phyloP scores from a whole-genome alignment of 768 basidiomycete genomes.

The Pisolithus marmoratus region DNA sequence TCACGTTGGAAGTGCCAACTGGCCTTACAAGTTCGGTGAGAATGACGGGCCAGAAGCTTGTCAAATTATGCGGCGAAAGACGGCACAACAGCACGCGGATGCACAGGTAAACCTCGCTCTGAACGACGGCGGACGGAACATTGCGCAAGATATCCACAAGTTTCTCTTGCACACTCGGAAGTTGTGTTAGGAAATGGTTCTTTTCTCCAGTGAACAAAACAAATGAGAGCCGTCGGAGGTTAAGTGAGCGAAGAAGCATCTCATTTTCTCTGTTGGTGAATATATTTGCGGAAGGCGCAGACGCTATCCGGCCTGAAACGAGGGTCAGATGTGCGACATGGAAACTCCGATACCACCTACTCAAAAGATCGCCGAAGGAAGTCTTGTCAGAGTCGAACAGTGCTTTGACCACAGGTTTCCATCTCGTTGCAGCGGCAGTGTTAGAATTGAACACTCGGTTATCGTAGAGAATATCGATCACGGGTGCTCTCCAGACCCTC shows the following conservation, averaged over 20 bases:
- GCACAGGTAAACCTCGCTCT: slow-evolving; percentile 93
- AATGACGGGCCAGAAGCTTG: slow-evolving; percentile 95
- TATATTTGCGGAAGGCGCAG: slow-evolving; percentile 89
- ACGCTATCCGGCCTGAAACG: slow-evolving; percentile 63
- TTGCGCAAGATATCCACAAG: slow-evolving; percentile 88
- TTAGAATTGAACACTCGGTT: slow-evolving; percentile 79
- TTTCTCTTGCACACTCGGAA: slow-evolving; percentile 95
- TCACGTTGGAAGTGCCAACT: not conserved
- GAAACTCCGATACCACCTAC: slow-evolving; percentile 41
- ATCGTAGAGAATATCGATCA: slow-evolving; percentile 81
- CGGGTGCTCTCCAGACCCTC: slow-evolving; percentile 80
- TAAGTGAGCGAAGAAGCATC: slow-evolving; percentile 79
- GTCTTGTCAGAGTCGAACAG: slow-evolving; percentile 85
- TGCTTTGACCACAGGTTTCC: slow-evolving; percentile 74
- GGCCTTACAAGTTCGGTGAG: slow-evolving; percentile 78
- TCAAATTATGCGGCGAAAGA: slow-evolving; percentile 83
- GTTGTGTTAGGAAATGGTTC: slow-evolving; percentile 83
- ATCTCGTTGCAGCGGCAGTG: slow-evolving; percentile 49
- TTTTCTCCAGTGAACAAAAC: slow-evolving; percentile 83
- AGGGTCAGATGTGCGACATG: slow-evolving; percentile 25
- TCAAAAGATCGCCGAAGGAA: slow-evolving; percentile 75
- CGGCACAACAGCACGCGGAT: slow-evolving; percentile 88
- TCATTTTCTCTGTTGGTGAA: slow-evolving; percentile 96
- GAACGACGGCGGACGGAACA: slow-evolving; percentile 74
- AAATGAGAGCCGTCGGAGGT: slow-evolving; percentile 82